Conservation (phyloP, 2,329 filamentous ascomycete genomes). For the Colletotrichum lentis region DNA sequence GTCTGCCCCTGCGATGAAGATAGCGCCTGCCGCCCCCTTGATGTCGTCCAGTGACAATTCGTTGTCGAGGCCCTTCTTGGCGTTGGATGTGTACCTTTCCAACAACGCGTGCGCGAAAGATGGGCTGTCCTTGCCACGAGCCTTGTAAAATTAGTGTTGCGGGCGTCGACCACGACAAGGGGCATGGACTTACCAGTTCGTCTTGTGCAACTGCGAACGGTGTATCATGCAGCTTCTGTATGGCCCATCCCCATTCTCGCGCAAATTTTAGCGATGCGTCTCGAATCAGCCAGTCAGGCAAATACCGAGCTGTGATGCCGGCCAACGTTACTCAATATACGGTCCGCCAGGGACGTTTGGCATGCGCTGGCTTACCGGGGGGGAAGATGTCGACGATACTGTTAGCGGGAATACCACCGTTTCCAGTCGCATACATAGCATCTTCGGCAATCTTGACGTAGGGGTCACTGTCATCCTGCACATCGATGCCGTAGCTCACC, state of each 20-base stretch:
- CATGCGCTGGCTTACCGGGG: slow-evolving; percentile 42
- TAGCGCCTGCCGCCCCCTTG: slow-evolving; percentile 56
- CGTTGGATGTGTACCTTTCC: slow-evolving; percentile 31
- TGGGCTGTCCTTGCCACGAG: slow-evolving; percentile 33
- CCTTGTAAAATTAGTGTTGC: slow-evolving; percentile 32
- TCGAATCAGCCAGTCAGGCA: slow-evolving; percentile 50
- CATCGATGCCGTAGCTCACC: slow-evolving; percentile 46
- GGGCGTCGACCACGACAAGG: slow-evolving; percentile 30
- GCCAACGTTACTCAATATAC: slow-evolving; percentile 40
- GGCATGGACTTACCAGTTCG: slow-evolving; percentile 41
- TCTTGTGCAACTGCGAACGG: slow-evolving; percentile 45
- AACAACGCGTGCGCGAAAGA: slow-evolving; percentile 35
- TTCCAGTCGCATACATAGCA: slow-evolving; percentile 44
- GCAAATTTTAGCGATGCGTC: slow-evolving; percentile 47
- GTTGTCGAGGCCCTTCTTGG: slow-evolving; percentile 23
- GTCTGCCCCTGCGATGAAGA: slow-evolving; percentile 58
- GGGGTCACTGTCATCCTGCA: slow-evolving; percentile 44
- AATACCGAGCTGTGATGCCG: slow-evolving; percentile 45
- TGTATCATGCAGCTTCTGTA: slow-evolving; percentile 46
- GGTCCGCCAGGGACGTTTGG: slow-evolving; percentile 31
- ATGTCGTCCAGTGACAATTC: slow-evolving; percentile 51
- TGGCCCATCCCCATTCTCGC: slow-evolving; percentile 48
- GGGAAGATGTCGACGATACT: slow-evolving; percentile 60
- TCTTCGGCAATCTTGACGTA: slow-evolving; percentile 42
- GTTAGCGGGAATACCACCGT: slow-evolving; percentile 45